phyloP scores from a whole-genome alignment of 2,329 filamentous ascomycete species.

The Macrophomina tecta region DNA sequence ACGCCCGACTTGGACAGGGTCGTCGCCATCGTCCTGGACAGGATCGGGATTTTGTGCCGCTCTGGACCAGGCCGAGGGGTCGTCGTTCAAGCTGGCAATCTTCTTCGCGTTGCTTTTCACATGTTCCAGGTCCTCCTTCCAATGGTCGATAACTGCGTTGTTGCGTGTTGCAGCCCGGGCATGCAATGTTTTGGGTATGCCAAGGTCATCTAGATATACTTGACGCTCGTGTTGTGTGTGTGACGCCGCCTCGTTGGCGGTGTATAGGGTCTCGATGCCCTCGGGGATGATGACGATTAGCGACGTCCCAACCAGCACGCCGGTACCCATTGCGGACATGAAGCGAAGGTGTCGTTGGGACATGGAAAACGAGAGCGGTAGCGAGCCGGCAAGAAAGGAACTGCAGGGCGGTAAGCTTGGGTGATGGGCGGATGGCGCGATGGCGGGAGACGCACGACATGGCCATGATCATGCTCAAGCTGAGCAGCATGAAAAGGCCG shows the following conservation, averaged over 20 bases:
- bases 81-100: constrained; percentile 3
- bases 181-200: background rate
- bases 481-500: constrained; percentile 69
- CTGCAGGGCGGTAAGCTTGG: constrained; percentile 54
- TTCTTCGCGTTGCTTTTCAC: constrained; percentile 6
- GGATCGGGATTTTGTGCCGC: constrained; percentile 35
- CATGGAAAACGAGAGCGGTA: constrained; percentile 87
- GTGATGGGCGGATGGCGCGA: background rate
- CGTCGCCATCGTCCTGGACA: constrained; percentile 45
- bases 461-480: constrained; percentile 69
- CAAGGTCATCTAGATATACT: constrained; percentile 13
- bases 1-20: constrained; percentile 43
- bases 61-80: constrained; percentile 4
- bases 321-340: constrained; percentile 90
- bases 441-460: constrained; percentile 58
- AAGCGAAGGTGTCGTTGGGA: constrained; percentile 86
- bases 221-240: constrained; percentile 3
- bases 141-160: constrained; percentile 14
- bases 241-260: constrained; percentile 44
- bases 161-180: constrained; percentile 1
- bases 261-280: constrained; percentile 88
- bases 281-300: constrained; percentile 98
- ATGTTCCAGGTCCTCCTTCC: constrained; percentile 6
- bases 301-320: constrained; percentile 91
- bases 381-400: constrained; percentile 89